Evolutionary conservation across 2,329 filamentous ascomycete genomes (phyloP).

Genomic region (Zymoseptoria passerinii): DNA sequence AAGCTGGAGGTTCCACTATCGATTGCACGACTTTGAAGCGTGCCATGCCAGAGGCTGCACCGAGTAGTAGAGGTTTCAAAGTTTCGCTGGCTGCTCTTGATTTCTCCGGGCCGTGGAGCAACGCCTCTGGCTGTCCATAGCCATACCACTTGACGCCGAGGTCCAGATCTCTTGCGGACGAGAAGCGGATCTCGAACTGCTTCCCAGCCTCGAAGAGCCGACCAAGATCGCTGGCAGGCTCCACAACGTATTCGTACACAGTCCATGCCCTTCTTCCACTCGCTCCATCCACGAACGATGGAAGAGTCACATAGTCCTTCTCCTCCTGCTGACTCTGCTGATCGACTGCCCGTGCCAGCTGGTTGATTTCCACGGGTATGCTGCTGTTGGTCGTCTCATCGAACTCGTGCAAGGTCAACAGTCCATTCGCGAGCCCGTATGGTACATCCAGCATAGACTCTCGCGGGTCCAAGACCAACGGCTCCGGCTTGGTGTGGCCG

Average conservation of each 20-base stretch:
- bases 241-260: slow-evolving; percentile 8
- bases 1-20: too few species aligned
- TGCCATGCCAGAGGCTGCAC: too few species aligned
- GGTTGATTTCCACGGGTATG: too few species aligned
- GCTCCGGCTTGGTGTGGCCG: too few species aligned
- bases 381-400: too few species aligned
- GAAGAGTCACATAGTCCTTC: background rate
- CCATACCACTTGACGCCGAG: slow-evolving; percentile 8
- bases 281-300: background rate
- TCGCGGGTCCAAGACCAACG: too few species aligned
- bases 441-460: too few species aligned
- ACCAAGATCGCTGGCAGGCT: slow-evolving; percentile 7
- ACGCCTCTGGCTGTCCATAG: slow-evolving; percentile 1
- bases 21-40: too few species aligned
- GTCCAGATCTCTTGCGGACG: slow-evolving; percentile 1
- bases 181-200: slow-evolving; percentile 11
- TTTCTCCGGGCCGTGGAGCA: background rate
- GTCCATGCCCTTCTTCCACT: slow-evolving; percentile 2
- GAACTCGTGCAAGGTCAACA: too few species aligned
- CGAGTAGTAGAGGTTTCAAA: background rate
- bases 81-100: background rate
- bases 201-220: slow-evolving; percentile 8
- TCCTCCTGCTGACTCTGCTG: background rate
- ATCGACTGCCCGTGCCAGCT: too few species aligned
- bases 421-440: too few species aligned